Evolutionary conservation across 495 filamentous ascomycete genomes (phyloP).

Genomic region (Echria macrotheca): DNA sequence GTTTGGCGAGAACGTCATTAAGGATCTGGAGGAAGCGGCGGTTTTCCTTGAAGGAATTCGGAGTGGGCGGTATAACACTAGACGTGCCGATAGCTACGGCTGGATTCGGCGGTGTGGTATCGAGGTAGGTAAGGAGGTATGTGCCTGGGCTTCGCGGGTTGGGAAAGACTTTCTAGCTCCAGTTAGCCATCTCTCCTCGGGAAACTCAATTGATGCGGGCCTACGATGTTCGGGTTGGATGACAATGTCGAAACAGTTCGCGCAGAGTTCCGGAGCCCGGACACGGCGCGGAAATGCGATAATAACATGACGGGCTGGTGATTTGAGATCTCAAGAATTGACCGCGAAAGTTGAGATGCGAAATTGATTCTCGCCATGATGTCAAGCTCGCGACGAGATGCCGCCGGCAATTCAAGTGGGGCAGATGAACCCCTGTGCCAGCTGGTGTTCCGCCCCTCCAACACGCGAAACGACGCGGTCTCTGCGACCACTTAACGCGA

Average conservation of each 20-base stretch:
- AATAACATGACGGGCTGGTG: constrained; percentile 17
- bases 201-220: constrained; percentile 11
- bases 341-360: no score
- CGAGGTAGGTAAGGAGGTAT: constrained; percentile 67
- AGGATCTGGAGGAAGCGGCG: constrained; percentile 67
- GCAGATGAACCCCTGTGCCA: constrained; percentile 8
- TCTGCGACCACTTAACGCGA: constrained; percentile 28
- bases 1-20: constrained; percentile 61
- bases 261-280: constrained; percentile 2
- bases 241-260: constrained; percentile 31
- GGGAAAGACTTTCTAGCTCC: constrained; percentile 63
- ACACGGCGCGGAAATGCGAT: constrained; percentile 9
- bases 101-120: constrained; percentile 63
- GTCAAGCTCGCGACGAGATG: constrained; percentile 5
- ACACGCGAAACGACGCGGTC: constrained; percentile 22
- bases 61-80: constrained; percentile 66
- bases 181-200: not conserved
- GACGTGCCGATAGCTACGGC: constrained; percentile 72
- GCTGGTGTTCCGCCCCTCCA: constrained; percentile 25
- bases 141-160: constrained; percentile 34
- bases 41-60: constrained; percentile 72
- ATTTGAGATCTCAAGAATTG: no score
- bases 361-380: no score
- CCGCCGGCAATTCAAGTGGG: constrained; percentile 10
- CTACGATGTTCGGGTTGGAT: constrained; percentile 45